Evolutionary conservation across 2,329 filamentous ascomycete species (phyloP).

Genomic region (Colletotrichum tabaci): DNA sequence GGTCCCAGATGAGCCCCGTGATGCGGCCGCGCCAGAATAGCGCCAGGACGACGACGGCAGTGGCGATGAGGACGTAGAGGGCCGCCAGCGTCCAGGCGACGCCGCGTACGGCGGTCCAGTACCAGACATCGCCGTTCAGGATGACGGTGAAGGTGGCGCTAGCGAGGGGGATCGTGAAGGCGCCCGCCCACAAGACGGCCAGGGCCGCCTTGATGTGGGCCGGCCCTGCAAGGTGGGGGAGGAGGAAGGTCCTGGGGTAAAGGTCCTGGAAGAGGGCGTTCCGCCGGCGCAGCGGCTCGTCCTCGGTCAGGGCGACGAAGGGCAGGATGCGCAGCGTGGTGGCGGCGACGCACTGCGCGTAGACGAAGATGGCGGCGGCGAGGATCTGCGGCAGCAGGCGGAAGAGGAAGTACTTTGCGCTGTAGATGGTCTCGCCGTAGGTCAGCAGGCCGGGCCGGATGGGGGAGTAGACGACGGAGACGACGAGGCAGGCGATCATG

Average conservation of each 20-base stretch:
- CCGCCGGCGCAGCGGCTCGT: slow-evolving; percentile 70
- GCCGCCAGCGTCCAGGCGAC: slow-evolving; percentile 84
- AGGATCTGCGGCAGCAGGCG: slow-evolving; percentile 87
- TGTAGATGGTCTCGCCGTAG: slow-evolving; percentile 78
- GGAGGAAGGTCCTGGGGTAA: slow-evolving; percentile 78
- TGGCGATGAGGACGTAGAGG: slow-evolving; percentile 78
- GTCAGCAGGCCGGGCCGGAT: slow-evolving; percentile 75
- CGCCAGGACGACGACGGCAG: slow-evolving; percentile 71
- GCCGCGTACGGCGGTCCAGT: slow-evolving; percentile 84
- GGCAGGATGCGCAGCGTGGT: slow-evolving; percentile 84
- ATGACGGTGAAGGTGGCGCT: slow-evolving; percentile 81
- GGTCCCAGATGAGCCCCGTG: slow-evolving; percentile 89
- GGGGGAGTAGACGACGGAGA: slow-evolving; percentile 79
- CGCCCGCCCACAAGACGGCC: slow-evolving; percentile 81
- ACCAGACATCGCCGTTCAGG: slow-evolving; percentile 73
- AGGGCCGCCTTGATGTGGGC: slow-evolving; percentile 77
- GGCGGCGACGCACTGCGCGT: slow-evolving; percentile 80
- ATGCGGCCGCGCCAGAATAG: slow-evolving; percentile 75
- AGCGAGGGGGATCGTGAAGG: slow-evolving; percentile 86
- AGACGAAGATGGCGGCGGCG: slow-evolving; percentile 80
- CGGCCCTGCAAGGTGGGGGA: slow-evolving; percentile 73
- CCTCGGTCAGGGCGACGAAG: slow-evolving; percentile 82
- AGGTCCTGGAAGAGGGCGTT: slow-evolving; percentile 78
- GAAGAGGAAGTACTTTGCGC: slow-evolving; percentile 86
- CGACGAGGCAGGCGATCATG: slow-evolving; percentile 81